phyloP scores from a whole-genome alignment of 2,329 filamentous ascomycete genomes.

The Pyrenophora teres region DNA sequence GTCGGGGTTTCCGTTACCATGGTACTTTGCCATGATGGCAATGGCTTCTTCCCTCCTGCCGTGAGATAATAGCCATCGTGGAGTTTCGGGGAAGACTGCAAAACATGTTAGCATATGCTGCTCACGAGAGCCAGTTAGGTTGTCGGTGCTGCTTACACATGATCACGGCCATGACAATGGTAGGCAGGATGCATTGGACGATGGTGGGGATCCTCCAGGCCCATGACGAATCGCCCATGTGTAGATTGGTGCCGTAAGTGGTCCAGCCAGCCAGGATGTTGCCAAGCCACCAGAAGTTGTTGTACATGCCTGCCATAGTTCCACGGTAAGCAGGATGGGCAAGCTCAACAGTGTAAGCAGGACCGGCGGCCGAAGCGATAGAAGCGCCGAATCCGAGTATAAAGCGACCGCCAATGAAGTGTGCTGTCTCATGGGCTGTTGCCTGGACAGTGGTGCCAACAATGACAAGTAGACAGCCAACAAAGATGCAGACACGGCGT shows the following conservation, averaged over 20 bases:
- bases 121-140: neutral
- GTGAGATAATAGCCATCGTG: slow-evolving; percentile 53
- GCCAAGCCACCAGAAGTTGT: slow-evolving; percentile 54
- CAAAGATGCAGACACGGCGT: slow-evolving; percentile 60
- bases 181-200: slow-evolving; percentile 36
- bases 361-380: slow-evolving; percentile 61
- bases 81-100: slow-evolving; percentile 11
- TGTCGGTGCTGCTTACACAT: slow-evolving; percentile 37
- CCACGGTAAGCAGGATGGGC: slow-evolving; percentile 66
- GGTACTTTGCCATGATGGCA: slow-evolving; percentile 62
- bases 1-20: slow-evolving; percentile 54
- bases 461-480: slow-evolving; percentile 59
- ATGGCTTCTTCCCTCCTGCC: slow-evolving; percentile 62
- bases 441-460: slow-evolving; percentile 58
- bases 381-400: slow-evolving; percentile 56
- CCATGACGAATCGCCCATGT: slow-evolving; percentile 48
- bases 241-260: slow-evolving; percentile 48
- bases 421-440: slow-evolving; percentile 52
- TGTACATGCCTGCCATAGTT: slow-evolving; percentile 63
- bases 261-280: slow-evolving; percentile 61
- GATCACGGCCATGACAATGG: slow-evolving; percentile 54
- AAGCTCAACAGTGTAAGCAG: slow-evolving; percentile 64
- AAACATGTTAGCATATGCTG: neutral
- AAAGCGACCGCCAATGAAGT: slow-evolving; percentile 58
- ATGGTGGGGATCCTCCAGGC: slow-evolving; percentile 58